Conservation (phyloP, 2,329 filamentous ascomycete genomes). For the Camptophora hylomeconis region DNA sequence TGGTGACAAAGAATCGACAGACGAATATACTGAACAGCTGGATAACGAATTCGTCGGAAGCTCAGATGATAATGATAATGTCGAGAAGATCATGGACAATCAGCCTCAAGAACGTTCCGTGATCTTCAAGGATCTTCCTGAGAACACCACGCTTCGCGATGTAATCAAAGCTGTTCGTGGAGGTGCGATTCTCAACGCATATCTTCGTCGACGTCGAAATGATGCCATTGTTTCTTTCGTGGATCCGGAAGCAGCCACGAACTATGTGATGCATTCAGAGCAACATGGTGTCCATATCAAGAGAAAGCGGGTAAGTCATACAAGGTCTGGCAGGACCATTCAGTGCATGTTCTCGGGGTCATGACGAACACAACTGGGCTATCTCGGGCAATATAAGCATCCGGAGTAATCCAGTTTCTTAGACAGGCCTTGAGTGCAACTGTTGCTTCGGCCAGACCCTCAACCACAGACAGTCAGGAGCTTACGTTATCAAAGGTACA, state of each 20-base stretch:
- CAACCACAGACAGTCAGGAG: constrained; percentile 10
- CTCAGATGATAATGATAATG: constrained; percentile 7
- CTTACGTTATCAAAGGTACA: constrained; percentile 48
- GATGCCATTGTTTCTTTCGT: constrained; percentile 58
- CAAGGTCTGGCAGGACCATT: too few relatives aligned
- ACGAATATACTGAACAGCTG: constrained; percentile 2
- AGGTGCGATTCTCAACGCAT: constrained; percentile 57
- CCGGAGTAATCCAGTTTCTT: too few relatives aligned
- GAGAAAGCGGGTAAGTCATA: constrained; percentile 49
- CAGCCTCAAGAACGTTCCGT: constrained; percentile 48
- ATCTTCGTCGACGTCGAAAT: constrained; percentile 45
- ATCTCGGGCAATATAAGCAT: too few relatives aligned
- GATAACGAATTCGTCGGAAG: constrained; percentile 3
- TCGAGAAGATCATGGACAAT: constrained; percentile 6
- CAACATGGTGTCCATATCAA: constrained; percentile 56
- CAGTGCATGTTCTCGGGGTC: too few relatives aligned
- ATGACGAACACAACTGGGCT: too few relatives aligned
- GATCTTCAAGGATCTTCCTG: constrained; percentile 48
- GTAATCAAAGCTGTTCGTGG: constrained; percentile 54
- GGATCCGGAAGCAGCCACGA: constrained; percentile 45
- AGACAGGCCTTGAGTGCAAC: too few relatives aligned
- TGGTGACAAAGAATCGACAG: too few relatives aligned
- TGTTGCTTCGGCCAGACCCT: too few relatives aligned
- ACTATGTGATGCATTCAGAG: constrained; percentile 53
- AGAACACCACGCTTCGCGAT: constrained; percentile 51